A percentile compares a stretch with the other conserved stretches of the same genome.
Evolutionary conservation across 2,329 filamentous ascomycete genomes (phyloP).

Genomic region (Metarhizium album): DNA sequence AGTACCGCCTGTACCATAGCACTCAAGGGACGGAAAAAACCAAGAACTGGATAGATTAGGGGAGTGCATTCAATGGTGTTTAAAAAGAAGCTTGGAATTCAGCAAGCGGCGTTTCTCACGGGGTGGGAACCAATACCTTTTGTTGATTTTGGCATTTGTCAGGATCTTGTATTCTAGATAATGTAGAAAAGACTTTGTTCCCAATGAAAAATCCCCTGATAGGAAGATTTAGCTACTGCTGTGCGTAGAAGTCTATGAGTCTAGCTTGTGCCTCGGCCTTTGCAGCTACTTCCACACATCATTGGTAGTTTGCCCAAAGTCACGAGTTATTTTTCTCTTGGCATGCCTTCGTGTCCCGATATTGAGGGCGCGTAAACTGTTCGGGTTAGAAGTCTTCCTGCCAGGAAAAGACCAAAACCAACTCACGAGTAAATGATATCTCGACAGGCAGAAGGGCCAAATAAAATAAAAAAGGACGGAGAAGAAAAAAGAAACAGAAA

Average conservation of each 20-base stretch:
- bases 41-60: constrained; percentile 6
- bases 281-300: neutral
- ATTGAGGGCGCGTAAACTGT: neutral
- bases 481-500: neutral
- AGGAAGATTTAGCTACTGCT: constrained; percentile 2
- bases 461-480: no score
- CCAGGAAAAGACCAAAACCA: neutral
- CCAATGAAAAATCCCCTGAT: constrained; percentile 26
- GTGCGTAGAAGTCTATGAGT: neutral
- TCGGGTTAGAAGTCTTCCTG: constrained; percentile 16
- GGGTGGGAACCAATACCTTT: constrained; percentile 3
- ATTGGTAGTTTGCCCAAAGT: neutral
- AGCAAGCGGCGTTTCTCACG: constrained; percentile 11
- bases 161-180: constrained; percentile 20
- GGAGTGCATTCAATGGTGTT: constrained; percentile 28
- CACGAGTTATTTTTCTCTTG: no score
- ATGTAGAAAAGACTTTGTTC: constrained; percentile 17
- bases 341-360: neutral
- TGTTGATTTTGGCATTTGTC: neutral
- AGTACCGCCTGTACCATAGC: constrained; percentile 13
- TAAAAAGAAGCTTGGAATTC: constrained; percentile 17
- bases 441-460: no score
- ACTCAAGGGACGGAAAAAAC: constrained; percentile 1
- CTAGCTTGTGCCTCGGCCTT: neutral
- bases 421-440: no score